Percentiles rank a stretch among this genome's conserved stretches.
These are phyloP conservation scores for Leptodermis oblonga DNA, from an alignment of 257 asterid genomes.

Conservation along the genomic window DNA sequence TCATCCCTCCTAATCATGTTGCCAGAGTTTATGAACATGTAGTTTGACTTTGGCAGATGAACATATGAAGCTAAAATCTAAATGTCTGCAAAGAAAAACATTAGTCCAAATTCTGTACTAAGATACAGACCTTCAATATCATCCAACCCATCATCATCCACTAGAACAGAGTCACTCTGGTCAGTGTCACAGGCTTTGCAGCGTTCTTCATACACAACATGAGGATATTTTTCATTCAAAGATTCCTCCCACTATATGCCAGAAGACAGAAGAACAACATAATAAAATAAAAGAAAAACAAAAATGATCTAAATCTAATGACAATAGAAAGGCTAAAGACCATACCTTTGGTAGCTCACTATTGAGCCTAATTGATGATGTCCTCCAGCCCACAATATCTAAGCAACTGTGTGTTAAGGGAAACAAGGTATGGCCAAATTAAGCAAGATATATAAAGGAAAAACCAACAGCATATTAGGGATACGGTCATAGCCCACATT, in stretches of 20 bases:
- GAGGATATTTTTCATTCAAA: constrained; percentile 81
- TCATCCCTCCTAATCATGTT: too few relatives aligned
- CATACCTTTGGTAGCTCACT: constrained; percentile 87
- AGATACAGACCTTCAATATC: constrained; percentile 85
- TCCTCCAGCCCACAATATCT: constrained; percentile 99
- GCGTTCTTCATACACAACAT: constrained; percentile 85
- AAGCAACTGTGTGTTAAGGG: constrained; percentile 34
- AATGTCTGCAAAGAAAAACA: neutral
- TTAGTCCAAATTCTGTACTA: neutral
- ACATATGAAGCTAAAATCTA: neutral
- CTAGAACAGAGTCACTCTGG: constrained; percentile 36
- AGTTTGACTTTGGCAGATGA: neutral
- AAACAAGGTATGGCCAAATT: constrained; percentile 19
- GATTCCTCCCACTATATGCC: constrained; percentile 81
- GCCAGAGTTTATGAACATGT: neutral
- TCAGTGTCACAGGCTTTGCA: constrained; percentile 75
- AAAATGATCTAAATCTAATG: constrained; percentile 9
- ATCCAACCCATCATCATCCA: constrained; percentile 48
- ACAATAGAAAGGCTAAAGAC: constrained; percentile 12
- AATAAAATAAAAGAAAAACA: constrained; percentile 5
- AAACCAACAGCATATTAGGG: constrained; percentile 30
- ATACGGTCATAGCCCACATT: constrained; percentile 96
- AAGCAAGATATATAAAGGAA: neutral
- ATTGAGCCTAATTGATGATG: constrained; percentile 88
- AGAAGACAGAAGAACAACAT: constrained; percentile 4